A percentile compares a stretch with the other conserved stretches of the same genome.
These are phyloP conservation scores for Botryosphaeria dothidea DNA, from an alignment of 2,329 filamentous ascomycete species.

Conservation along the genomic window DNA sequence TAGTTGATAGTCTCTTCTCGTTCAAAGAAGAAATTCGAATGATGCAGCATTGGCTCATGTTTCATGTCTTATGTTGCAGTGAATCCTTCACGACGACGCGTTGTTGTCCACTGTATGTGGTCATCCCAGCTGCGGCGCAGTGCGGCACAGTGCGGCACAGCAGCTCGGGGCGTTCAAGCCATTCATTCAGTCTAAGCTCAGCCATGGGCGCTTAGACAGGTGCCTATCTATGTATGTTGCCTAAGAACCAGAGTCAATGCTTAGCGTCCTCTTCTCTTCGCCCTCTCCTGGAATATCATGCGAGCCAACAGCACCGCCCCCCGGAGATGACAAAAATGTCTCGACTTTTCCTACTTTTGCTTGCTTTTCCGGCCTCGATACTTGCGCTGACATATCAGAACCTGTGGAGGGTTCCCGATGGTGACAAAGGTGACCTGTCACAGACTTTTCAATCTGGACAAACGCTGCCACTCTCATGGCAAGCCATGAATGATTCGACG, in stretches of 20 bases:
- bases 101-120: neutral
- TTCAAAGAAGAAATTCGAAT: no score
- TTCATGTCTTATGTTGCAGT: neutral
- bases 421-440: neutral
- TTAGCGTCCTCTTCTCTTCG: neutral
- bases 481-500: neutral
- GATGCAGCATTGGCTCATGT: no score
- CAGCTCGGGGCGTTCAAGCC: neutral
- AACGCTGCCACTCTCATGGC: neutral
- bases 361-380: neutral
- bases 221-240: neutral
- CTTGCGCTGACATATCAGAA: neutral
- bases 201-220: neutral
- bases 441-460: neutral
- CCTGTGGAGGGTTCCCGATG: neutral
- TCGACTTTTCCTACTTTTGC: neutral
- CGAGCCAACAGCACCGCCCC: neutral
- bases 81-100: neutral
- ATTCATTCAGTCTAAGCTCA: neutral
- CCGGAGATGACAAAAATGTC: neutral
- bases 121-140: neutral
- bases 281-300: no score
- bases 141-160: neutral
- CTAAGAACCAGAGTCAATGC: neutral
- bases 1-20: no score